These are phyloP conservation scores for Fusarium redolens DNA, from an alignment of 2,329 filamentous ascomycete genomes.

Conservation along the genomic window DNA sequence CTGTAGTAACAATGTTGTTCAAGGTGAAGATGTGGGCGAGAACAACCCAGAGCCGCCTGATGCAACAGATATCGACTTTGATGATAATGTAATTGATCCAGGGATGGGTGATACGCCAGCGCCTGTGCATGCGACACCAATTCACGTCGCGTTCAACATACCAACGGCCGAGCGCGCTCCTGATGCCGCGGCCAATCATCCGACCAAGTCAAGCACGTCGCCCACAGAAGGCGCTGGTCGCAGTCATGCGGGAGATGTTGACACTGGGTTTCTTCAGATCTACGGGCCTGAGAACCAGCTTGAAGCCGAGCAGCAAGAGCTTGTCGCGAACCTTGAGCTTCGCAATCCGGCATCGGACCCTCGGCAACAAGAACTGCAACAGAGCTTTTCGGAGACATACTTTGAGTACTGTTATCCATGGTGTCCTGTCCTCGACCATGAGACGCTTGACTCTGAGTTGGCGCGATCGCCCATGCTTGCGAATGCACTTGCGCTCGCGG, in stretches of 20 bases:
- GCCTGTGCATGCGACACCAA: not conserved
- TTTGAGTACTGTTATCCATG: conserved; percentile 56
- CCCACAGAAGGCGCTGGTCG: conserved; percentile 34
- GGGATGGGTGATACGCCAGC: conserved; percentile 8
- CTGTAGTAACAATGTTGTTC: not conserved
- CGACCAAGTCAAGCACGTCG: conserved; percentile 30
- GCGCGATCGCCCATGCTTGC: conserved; percentile 50
- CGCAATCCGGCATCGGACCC: conserved; percentile 33
- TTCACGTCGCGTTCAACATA: conserved; percentile 1
- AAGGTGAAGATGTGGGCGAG: not conserved
- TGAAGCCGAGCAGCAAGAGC: conserved; percentile 46
- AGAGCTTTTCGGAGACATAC: conserved; percentile 57
- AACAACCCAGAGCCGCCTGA: not conserved
- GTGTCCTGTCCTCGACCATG: conserved; percentile 54
- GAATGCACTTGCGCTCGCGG: conserved; percentile 54
- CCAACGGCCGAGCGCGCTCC: not conserved
- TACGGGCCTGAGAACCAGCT: conserved; percentile 50
- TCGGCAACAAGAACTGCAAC: conserved; percentile 46
- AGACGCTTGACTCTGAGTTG: conserved; percentile 47
- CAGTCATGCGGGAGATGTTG: conserved; percentile 48
- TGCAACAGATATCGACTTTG: not conserved
- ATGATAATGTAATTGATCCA: not conserved
- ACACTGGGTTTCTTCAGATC: conserved; percentile 51
- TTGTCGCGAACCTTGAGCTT: conserved; percentile 43
- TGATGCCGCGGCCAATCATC: not conserved